Evolutionary conservation across 345 rosid genomes (phyloP), one percentile per base, ranked within the genome.

Genomic region (Hevea brasiliensis): DNA sequence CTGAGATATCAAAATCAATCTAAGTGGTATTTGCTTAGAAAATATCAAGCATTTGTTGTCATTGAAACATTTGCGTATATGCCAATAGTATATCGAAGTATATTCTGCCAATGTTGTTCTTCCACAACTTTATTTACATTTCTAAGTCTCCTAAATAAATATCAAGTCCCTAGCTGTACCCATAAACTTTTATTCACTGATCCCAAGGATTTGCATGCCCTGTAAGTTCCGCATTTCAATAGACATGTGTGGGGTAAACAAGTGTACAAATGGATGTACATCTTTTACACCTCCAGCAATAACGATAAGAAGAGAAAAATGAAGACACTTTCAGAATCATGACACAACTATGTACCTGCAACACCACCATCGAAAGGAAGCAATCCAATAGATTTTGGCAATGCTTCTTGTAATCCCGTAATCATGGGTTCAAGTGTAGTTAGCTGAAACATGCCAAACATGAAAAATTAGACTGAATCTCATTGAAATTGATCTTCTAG

Each of bases 311-410:
- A 56, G 27, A 48, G 45, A n/a, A n/a, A n/a, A n/a, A n/a, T 18
- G 47, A 64, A 35, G 53, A 51, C 18, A 37, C n/a, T 61, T 48
- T 20, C 61, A 56, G 58, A 41, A 50, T 45, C 9, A 59, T 8
- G 55, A 63, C 10, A 10, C 48, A 44, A 62, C 29, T 26, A 67
- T 57, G 4, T 78, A 95, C 99, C 99, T 85, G 97, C 68, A 48
- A 95, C 90, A 67, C 99, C 98, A 63, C 92, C 93, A 85, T 95
- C 98, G 62, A 92, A 95, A 78, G 96, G 91, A 72, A 95, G 98
- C 78, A 95, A 82, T 77, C 98, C 99, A 74, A 95, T 89, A 71
- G 99, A 91, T 83, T 91, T 95, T 3, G 99, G 98, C 73, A 95
- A 79, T 47, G 90, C 89, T 80, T 91, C 98, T 88, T 92, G 99